These are phyloP conservation scores for Platanus orientalis DNA, from an alignment of 164 flowering plant species.

Conservation along the genomic window DNA sequence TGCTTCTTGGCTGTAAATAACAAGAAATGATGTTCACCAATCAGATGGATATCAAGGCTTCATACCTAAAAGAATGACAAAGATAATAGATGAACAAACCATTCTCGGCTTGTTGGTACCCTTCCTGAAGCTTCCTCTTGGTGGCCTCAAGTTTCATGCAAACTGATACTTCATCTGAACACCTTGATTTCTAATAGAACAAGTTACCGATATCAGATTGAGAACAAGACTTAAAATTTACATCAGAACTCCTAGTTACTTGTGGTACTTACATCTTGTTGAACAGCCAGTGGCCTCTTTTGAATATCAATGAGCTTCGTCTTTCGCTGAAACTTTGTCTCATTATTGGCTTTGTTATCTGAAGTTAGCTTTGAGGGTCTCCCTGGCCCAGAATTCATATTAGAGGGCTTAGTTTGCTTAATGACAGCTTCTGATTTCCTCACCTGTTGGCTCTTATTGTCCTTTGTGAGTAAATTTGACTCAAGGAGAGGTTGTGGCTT, in stretches of 20 bases:
- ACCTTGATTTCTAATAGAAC: conserved; percentile 36
- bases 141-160: conserved; percentile 55
- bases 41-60: not conserved
- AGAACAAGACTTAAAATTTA: not conserved
- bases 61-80: not conserved
- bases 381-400: conserved; percentile 37
- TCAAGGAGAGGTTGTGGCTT: conserved; percentile 25
- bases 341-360: conserved; percentile 29
- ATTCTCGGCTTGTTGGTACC: conserved; percentile 75
- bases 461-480: conserved; percentile 24
- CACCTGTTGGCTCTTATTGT: conserved; percentile 29
- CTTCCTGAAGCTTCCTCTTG: conserved; percentile 66
- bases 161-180: conserved; percentile 37
- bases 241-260: not conserved
- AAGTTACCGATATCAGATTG: conserved; percentile 9
- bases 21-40: not conserved
- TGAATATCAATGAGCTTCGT: conserved; percentile 23
- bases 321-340: conserved; percentile 33
- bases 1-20: conserved; percentile 72
- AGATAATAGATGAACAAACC: conserved; percentile 30
- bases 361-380: conserved; percentile 41
- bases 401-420: conserved; percentile 42
- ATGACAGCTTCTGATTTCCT: conserved; percentile 31
- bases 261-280: conserved; percentile 38
- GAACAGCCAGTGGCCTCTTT: conserved; percentile 34